A percentile compares a stretch with the other conserved stretches of the same genome.
Evolutionary conservation across 2,329 filamentous ascomycete species (phyloP).

Genomic region (Ramularia endophylla): DNA sequence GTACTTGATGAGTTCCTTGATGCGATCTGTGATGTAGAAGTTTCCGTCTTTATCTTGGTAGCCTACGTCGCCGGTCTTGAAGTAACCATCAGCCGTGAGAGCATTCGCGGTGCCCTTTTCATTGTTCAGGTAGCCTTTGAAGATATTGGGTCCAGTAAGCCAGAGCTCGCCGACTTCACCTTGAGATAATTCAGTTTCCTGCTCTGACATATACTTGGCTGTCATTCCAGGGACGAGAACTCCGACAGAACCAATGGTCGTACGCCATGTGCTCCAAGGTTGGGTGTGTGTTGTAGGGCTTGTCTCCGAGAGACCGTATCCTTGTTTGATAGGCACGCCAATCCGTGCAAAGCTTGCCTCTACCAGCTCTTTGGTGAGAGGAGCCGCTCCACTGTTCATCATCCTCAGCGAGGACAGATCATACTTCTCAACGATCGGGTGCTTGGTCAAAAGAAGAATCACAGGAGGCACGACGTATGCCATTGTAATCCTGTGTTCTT

Average conservation of each 20-base stretch:
- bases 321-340: conserved; percentile 79
- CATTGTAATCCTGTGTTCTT: conserved; percentile 69
- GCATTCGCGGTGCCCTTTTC: conserved; percentile 63
- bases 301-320: conserved; percentile 85
- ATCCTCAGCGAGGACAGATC: conserved; percentile 73
- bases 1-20: conserved; percentile 62
- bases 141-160: conserved; percentile 74
- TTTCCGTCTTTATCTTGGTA: conserved; percentile 70
- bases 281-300: conserved; percentile 69
- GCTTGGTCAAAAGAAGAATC: conserved; percentile 71
- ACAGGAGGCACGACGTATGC: conserved; percentile 80
- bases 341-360: conserved; percentile 68
- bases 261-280: conserved; percentile 65
- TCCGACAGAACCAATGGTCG: conserved; percentile 71
- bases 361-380: conserved; percentile 73
- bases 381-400: conserved; percentile 83
- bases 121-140: conserved; percentile 79
- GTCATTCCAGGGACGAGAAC: conserved; percentile 71
- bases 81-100: conserved; percentile 72
- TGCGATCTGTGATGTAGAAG: conserved; percentile 81
- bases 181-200: conserved; percentile 62
- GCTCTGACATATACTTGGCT: conserved; percentile 67
- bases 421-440: conserved; percentile 71
- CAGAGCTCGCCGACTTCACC: conserved; percentile 73
- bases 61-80: conserved; percentile 83